Evolutionary conservation across 495 filamentous ascomycete species (phyloP), one percentile per base, ranked within the genome.

Genomic region (Durotheca rogersii): DNA sequence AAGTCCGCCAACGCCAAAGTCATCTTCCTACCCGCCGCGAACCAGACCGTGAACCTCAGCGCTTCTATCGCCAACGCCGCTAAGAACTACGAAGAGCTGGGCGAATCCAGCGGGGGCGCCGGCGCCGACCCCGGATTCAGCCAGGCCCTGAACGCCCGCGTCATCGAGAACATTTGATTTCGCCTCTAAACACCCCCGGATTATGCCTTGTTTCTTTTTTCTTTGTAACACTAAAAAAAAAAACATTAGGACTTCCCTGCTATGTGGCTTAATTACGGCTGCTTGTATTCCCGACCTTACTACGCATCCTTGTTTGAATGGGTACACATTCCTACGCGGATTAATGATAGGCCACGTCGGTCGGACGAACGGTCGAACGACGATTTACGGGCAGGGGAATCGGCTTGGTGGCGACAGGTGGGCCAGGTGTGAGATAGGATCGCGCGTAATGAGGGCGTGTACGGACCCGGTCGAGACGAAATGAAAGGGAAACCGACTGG

Each of bases 1-100:
- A 97, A 97, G 83, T 81, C 80, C 0, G 90, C 93, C 14, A 95
- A 96, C 71, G 80, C 78, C 76, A 97, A 98, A 77, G 93, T 98
- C 60, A 96, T 98, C 66, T 98, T 97, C 80, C 67, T 98, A 59
- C 90, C 90, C 1, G 74, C 70, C 17, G 73, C 75, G 1, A 79
- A 79, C 79, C 35, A 83, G 82, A 53, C 84, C 12, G 85, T 89
- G 52, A 77, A 72, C 35, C 71, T 78, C 46, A 59, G 66, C 38
- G 53, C 66, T 3, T 20, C 66, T 10, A 42, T 73, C 20, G 14
- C 58, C 29, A 50, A 60, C 6, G 46, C 46, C 0, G 19, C 43
- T 21, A 61, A 62, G 36, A 43, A 53, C 6, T 64, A 58, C 19
- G 67, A 50, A 10, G 60, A 65, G 18, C 41, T 47, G 1, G 42